Base-by-base conservation (phyloP, 2,329 filamentous ascomycete species). In the Pseudocercospora pini-densiflorae region DNA sequence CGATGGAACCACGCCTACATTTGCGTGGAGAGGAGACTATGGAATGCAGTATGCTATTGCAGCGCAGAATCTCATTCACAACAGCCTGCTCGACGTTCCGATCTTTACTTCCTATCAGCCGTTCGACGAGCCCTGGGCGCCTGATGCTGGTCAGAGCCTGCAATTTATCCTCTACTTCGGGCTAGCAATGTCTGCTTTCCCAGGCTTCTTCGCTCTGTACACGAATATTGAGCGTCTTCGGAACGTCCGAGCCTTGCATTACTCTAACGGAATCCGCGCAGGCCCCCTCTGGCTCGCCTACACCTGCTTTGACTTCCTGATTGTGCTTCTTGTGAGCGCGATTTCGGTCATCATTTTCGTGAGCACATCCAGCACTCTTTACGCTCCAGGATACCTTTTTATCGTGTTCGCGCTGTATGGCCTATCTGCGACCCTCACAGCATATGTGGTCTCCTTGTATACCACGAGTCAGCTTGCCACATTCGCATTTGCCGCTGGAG, bases 1-100 rank as follows among this genome's bases (percentile, higher is more conserved):
- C 83, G 81, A 96, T 1, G 87, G 90, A 19, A 81, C 77, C 40
- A 85, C 74, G 1, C 88, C 92, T 0, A 90, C 89, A 0, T 84
- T 95, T 68, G 89, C 90, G 0, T 97, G 92, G 81, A 83, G 87
- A 66, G 91, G 86, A 12, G 89, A 92, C 72, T 79, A 84, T 9
- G 83, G 86, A 5, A 81, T 94, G 24, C 85, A 88, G 21, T 81
- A 81, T 47, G 71, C 93, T 87, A 81, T 97, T 86, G 77, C 97
- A 88, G 75, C 90, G 82, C 84, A 97, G 84, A 95, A 97, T 92
- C 85, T 97, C 87, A 83, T 98, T 88, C 79, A 97, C 92, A 61
- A 92, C 87, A 74, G 93, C 21, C 78, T 94, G 23, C 85, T 87
- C 23, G 89, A 91, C 63, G 85, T 87, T 5, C 86, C 87, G 2